phyloP scores from a whole-genome alignment of 306 rosid species.

The Vicia sativa region DNA sequence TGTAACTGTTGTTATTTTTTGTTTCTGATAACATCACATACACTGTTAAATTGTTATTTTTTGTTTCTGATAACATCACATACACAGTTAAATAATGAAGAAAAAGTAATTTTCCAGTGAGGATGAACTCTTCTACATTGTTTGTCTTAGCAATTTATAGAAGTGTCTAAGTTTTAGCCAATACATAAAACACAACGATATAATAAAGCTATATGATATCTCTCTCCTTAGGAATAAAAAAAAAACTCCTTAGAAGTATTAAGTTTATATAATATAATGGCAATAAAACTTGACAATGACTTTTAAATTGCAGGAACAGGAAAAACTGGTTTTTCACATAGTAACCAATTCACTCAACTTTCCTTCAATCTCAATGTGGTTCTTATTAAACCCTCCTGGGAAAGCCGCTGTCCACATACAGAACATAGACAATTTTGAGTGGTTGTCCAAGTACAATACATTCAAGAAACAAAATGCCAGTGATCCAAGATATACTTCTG shows the following conservation, averaged over 20 bases:
- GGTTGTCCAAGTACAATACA: slow-evolving; percentile 61
- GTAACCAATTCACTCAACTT: slow-evolving; percentile 85
- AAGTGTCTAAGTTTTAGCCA: neutral
- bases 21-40: slow-evolving; percentile 1
- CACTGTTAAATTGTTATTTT: neutral
- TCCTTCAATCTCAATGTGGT: slow-evolving; percentile 97
- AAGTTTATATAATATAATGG: neutral
- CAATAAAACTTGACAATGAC: slow-evolving; percentile 35
- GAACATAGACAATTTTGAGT: slow-evolving; percentile 65
- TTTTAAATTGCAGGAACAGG: slow-evolving; percentile 66
- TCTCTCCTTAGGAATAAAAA: too few relatives aligned
- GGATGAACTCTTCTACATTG: neutral
- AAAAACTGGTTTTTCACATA: slow-evolving; percentile 84
- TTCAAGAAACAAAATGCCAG: slow-evolving; percentile 50
- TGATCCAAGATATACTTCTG: slow-evolving; percentile 83
- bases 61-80: neutral
- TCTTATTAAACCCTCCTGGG: slow-evolving; percentile 72
- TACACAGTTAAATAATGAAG: neutral
- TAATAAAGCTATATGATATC: slow-evolving; percentile 4
- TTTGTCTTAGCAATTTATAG: neutral
- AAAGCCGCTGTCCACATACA: slow-evolving; percentile 76
- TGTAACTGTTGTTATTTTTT: neutral
- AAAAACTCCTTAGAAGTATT: too few relatives aligned
- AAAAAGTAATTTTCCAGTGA: neutral
- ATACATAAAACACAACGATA: neutral